Conservation (phyloP, 2,329 filamentous ascomycete genomes). For the Tricladium varicosporioides region DNA sequence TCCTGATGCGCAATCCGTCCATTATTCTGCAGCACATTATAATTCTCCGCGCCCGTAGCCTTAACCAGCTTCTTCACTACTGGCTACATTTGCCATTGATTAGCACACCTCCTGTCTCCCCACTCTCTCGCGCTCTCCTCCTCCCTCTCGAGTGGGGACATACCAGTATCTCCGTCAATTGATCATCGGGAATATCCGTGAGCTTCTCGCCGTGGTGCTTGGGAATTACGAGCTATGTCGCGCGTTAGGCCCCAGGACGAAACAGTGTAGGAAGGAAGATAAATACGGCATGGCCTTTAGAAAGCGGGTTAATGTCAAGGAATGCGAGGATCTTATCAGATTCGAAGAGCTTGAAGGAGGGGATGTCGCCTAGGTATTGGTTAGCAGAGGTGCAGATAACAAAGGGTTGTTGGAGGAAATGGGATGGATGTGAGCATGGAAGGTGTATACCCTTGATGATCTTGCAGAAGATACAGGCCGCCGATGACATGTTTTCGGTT, state of each 20-base stretch:
- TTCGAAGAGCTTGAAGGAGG: conserved; percentile 94
- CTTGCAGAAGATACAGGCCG: conserved; percentile 93
- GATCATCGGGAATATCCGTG: conserved; percentile 86
- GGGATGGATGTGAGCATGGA: no score
- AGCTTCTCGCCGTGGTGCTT: conserved; percentile 93
- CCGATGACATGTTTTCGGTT: conserved; percentile 41
- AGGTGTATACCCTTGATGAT: conserved; percentile 77
- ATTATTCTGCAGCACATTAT: conserved; percentile 97
- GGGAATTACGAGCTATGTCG: conserved; percentile 79
- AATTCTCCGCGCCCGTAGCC: conserved; percentile 75
- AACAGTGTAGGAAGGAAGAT: not conserved
- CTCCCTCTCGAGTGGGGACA: conserved; percentile 23
- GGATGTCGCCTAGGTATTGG: conserved; percentile 74
- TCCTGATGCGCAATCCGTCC: conserved; percentile 86
- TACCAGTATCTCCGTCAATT: conserved; percentile 78
- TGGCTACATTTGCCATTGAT: conserved; percentile 46
- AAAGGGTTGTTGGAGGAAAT: conserved; percentile 12
- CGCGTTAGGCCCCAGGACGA: no score
- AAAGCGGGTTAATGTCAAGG: conserved; percentile 90
- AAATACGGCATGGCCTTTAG: conserved; percentile 80
- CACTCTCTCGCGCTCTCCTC: not conserved
- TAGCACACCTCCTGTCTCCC: not conserved
- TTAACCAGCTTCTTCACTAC: conserved; percentile 83
- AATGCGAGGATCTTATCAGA: conserved; percentile 92
- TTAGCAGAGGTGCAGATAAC: conserved; percentile 4